These are phyloP conservation scores for Microsporum ferrugineum DNA, from an alignment of 2,329 filamentous ascomycete species.

Conservation along the genomic window DNA sequence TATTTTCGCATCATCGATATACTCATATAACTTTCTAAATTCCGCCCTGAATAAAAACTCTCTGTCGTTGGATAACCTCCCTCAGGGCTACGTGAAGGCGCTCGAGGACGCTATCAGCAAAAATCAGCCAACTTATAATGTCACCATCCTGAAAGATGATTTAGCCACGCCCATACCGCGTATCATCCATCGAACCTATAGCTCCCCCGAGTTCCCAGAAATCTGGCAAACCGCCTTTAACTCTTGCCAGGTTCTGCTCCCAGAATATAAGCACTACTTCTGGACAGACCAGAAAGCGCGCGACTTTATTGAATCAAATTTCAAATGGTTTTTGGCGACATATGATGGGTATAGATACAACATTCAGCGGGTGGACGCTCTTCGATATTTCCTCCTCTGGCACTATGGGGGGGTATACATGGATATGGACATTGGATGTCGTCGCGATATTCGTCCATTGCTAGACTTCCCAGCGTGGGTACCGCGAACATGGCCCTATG, in stretches of 20 bases:
- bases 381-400: slow-evolving; percentile 19
- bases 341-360: slow-evolving; percentile 18
- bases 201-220: not conserved
- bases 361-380: slow-evolving; percentile 18
- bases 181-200: slow-evolving; percentile 7
- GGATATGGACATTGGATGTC: slow-evolving; percentile 16
- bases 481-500: slow-evolving; percentile 8
- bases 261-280: slow-evolving; percentile 11
- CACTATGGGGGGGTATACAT: slow-evolving; percentile 21
- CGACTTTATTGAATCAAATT: slow-evolving; percentile 16
- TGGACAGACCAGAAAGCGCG: slow-evolving; percentile 17
- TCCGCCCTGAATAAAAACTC: not conserved
- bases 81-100: not conserved
- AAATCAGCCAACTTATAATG: not conserved
- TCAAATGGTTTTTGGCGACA: slow-evolving; percentile 17
- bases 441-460: slow-evolving; percentile 1
- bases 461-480: not conserved
- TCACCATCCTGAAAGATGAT: not conserved
- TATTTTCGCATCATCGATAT: not conserved
- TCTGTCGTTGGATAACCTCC: not conserved
- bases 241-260: not conserved
- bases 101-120: not conserved
- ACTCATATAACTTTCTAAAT: not conserved
- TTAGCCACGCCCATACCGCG: not conserved
- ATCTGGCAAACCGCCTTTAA: slow-evolving; percentile 1